Percentiles rank a stretch among this genome's conserved stretches.
Evolutionary conservation across 164 flowering plant genomes (phyloP).

Genomic region (Vitis rupestris): DNA sequence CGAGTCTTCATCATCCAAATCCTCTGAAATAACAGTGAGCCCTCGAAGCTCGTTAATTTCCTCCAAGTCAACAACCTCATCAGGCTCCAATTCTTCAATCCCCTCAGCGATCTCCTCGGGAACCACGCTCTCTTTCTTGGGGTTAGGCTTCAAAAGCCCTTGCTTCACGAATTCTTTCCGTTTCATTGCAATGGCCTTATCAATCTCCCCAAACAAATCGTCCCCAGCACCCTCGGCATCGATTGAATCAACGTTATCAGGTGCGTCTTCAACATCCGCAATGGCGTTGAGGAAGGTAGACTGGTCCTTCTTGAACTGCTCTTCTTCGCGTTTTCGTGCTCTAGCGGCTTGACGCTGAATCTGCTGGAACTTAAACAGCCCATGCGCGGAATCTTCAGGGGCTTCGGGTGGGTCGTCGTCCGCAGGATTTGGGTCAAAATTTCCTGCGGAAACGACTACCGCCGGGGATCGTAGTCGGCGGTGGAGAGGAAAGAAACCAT

Average conservation of each 20-base stretch:
- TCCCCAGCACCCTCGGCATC: slow-evolving; percentile 43
- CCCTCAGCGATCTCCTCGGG: slow-evolving; percentile 16
- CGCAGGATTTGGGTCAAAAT: slow-evolving; percentile 62
- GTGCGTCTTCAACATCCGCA: slow-evolving; percentile 61
- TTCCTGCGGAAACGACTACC: slow-evolving; percentile 61
- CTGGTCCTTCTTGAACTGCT: slow-evolving; percentile 65
- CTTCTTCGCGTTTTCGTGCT: slow-evolving; percentile 67
- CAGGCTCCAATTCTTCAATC: slow-evolving; percentile 63
- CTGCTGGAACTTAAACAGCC: slow-evolving; percentile 73
- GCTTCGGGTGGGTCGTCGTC: slow-evolving; percentile 96
- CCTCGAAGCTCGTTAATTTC: slow-evolving; percentile 75
- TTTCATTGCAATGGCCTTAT: slow-evolving; percentile 73
- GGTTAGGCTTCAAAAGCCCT: slow-evolving; percentile 70
- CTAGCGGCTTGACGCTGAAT: slow-evolving; percentile 75
- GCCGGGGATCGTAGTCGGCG: slow-evolving; percentile 6
- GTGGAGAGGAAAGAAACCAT: slow-evolving; percentile 5
- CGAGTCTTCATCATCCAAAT: slow-evolving; percentile 24
- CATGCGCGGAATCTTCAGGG: slow-evolving; percentile 78
- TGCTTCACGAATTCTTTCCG: slow-evolving; percentile 81
- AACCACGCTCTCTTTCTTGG: slow-evolving; percentile 31
- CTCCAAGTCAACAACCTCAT: slow-evolving; percentile 82
- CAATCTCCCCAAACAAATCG: slow-evolving; percentile 82
- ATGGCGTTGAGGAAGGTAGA: slow-evolving; percentile 70
- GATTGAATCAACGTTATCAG: slow-evolving; percentile 27
- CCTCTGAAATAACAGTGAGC: slow-evolving; percentile 38